These are phyloP conservation scores for Zygotorulaspora mrakii DNA, from an alignment of 1,139 yeast genomes.

Conservation along the genomic window DNA sequence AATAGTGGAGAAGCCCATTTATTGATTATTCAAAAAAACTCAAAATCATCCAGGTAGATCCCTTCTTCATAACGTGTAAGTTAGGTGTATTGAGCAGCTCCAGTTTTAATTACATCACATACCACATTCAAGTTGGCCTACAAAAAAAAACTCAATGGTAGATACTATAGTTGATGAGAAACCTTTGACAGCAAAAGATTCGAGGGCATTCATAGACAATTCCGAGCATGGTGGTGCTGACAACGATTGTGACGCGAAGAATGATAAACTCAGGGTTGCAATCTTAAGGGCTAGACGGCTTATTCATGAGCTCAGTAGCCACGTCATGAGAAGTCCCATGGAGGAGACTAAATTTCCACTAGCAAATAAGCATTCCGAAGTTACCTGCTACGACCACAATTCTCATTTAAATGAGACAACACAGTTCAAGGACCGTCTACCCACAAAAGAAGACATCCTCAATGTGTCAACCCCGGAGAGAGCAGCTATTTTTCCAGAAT, in stretches of 20 bases:
- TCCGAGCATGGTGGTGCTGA: slow-evolving; percentile 9
- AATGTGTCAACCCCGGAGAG: neutral
- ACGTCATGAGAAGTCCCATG: slow-evolving; percentile 9
- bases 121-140: neutral
- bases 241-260: slow-evolving; percentile 8
- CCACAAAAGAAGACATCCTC: neutral
- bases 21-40: too few species aligned
- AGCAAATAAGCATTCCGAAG: slow-evolving; percentile 1
- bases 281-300: slow-evolving; percentile 13
- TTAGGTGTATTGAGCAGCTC: neutral
- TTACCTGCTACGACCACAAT: neutral
- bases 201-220: slow-evolving; percentile 6
- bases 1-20: too few species aligned
- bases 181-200: slow-evolving; percentile 5
- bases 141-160: too few species aligned
- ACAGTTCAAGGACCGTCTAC: neutral
- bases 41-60: too few species aligned
- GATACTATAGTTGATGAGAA: slow-evolving; percentile 1
- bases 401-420: neutral
- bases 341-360: slow-evolving; percentile 6
- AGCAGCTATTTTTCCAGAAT: neutral
- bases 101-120: neutral
- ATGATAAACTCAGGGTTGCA: slow-evolving; percentile 9
- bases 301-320: slow-evolving; percentile 10
- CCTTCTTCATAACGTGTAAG: too few species aligned